These are phyloP conservation scores for Strigomonas culicis DNA, from an alignment of 208 protist species.

Conservation along the genomic window DNA sequence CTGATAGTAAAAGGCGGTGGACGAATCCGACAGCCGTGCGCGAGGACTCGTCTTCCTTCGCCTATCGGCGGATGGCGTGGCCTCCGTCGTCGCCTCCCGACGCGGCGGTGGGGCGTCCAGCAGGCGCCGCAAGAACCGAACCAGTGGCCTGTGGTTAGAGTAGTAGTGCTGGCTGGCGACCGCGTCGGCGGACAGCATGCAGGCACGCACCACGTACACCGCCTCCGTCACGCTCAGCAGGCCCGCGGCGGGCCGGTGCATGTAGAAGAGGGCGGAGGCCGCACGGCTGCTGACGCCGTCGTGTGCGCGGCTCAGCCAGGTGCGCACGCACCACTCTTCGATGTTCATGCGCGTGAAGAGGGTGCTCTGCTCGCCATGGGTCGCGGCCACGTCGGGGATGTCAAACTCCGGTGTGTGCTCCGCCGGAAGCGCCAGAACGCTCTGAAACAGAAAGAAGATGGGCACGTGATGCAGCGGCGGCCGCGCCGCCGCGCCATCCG, in stretches of 20 bases:
- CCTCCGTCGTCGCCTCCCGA: too few species aligned
- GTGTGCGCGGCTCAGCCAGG: neutral
- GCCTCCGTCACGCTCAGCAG: neutral
- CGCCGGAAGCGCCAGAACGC: neutral
- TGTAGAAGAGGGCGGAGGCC: neutral
- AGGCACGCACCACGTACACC: neutral
- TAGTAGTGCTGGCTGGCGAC: neutral
- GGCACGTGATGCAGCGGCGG: neutral
- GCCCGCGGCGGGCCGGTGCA: neutral
- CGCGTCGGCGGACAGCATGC: neutral
- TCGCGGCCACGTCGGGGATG: too few species aligned
- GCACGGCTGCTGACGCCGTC: neutral
- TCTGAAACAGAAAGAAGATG: slow-evolving; percentile 1
- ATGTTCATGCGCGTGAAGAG: slow-evolving; percentile 1
- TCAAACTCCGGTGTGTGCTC: neutral
- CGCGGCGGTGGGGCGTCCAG: too few species aligned
- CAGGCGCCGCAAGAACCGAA: too few species aligned
- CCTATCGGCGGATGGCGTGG: too few species aligned
- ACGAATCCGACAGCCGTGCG: too few species aligned
- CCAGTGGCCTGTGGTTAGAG: neutral
- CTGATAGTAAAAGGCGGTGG: too few species aligned
- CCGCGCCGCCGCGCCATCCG: neutral
- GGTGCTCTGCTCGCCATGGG: neutral
- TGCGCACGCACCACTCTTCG: slow-evolving; percentile 9
- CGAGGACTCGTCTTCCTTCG: too few species aligned